Evolutionary conservation across 805 yeast genomes (phyloP), one percentile per base, ranked within the genome.

Genomic region (Kockiozyma suomiensis): DNA sequence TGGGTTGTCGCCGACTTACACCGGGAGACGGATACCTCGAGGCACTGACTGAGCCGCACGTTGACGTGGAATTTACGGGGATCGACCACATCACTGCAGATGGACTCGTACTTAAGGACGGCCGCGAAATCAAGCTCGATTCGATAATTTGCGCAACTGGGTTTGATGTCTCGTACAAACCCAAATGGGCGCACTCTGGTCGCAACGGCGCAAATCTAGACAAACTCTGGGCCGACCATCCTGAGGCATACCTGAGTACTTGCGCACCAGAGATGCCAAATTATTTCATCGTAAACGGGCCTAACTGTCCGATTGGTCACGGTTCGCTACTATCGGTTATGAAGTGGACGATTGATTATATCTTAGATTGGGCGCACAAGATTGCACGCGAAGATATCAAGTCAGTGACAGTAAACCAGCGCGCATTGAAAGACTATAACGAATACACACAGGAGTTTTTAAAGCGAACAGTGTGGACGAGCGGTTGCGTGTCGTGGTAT

Each of bases 1-100:
- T 50, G 2, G 61, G 63, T 23, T 64, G 68, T 48, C 62, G 68
- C 25, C 26, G 68, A 28, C 59, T 61, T 26, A 64, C 68, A 6
- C 68, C 67, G 10, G 68, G 68, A 23, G 28, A 48, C 15, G 62
- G 59, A 12, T 64, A 64, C 33, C 60, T 64, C 23, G 50, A 56
- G 28, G 48, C 65, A 5, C 23, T 64, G 17, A 40, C 46, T 17
- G 25, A 30, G 41, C 52, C 49, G 23, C 54, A 59, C 32, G 68
- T 64, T 41, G 25, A 33, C n/a, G 48, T 15, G 33, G 45, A 41
- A 12, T 41, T 54, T 4, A 50, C 56, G 10, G 49, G 23, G 28
- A 64, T 64, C 33, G 53, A 42, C 23, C 28, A 32, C 25, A 33
- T 64, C 38, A 43, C 56, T 8, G 32, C 38, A 26, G 13, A 47